These are phyloP conservation scores for Penicillium sp. DNA, from an alignment of 2,329 filamentous ascomycete genomes.

Conservation along the genomic window DNA sequence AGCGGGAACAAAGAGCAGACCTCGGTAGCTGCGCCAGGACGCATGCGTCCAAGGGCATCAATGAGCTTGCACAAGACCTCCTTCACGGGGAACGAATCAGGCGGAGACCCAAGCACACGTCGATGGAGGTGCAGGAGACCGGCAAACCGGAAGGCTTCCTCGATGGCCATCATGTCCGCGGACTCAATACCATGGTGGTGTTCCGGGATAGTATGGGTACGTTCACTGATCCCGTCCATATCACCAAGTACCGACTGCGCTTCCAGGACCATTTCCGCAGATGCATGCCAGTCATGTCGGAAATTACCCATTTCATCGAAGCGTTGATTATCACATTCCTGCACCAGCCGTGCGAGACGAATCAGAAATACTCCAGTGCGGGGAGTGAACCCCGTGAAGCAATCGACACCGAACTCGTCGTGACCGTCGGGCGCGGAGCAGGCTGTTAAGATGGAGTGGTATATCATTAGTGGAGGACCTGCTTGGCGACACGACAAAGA, in stretches of 20 bases:
- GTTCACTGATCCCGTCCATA: slow-evolving; percentile 48
- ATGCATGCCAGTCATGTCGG: slow-evolving; percentile 51
- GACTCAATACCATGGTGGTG: slow-evolving; percentile 36
- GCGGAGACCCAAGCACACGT: slow-evolving; percentile 57
- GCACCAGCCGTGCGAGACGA: slow-evolving; percentile 61
- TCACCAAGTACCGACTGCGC: slow-evolving; percentile 55
- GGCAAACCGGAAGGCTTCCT: slow-evolving; percentile 71
- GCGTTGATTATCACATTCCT: slow-evolving; percentile 58
- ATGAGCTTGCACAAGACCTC: slow-evolving; percentile 56
- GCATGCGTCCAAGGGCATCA: slow-evolving; percentile 53
- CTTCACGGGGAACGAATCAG: slow-evolving; percentile 53
- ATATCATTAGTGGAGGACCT: slow-evolving; percentile 47
- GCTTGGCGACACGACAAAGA: slow-evolving; percentile 55
- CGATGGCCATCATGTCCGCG: slow-evolving; percentile 54
- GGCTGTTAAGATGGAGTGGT: slow-evolving; percentile 36
- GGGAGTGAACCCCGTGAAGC: slow-evolving; percentile 69
- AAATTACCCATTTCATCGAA: slow-evolving; percentile 49
- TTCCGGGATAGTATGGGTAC: slow-evolving; percentile 32
- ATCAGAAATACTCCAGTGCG: slow-evolving; percentile 62
- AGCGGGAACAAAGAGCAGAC: slow-evolving; percentile 69
- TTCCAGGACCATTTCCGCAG: slow-evolving; percentile 44
- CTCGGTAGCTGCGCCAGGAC: slow-evolving; percentile 61
- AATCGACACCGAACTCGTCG: slow-evolving; percentile 64
- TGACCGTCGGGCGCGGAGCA: slow-evolving; percentile 48
- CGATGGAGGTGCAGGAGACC: slow-evolving; percentile 67